A percentile compares a stretch with the other conserved stretches of the same genome.
Evolutionary conservation across 73 alveolate genomes (phyloP).

Genomic region (Paramecium primaurelia): DNA sequence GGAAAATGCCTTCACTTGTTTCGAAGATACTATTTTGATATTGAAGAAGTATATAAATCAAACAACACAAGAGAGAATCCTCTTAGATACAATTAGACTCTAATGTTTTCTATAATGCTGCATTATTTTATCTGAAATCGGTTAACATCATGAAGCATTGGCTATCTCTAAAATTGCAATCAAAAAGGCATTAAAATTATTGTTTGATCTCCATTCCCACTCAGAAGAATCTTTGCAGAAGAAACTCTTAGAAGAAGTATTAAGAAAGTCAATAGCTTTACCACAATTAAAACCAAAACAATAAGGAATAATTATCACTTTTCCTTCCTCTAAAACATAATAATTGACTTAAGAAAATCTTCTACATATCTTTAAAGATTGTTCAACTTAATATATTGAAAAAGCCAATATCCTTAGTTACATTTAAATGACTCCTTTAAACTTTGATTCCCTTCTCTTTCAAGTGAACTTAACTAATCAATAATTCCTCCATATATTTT

Average conservation of each 20-base stretch:
- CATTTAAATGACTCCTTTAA: neutral
- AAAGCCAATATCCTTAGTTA: neutral
- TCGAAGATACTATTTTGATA: constrained; percentile 15
- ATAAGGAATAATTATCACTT: neutral
- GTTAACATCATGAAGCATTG: constrained; percentile 30
- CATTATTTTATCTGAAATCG: constrained; percentile 41
- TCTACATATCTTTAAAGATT: neutral
- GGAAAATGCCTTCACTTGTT: constrained; percentile 41
- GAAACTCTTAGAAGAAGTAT: neutral
- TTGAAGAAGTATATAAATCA: neutral
- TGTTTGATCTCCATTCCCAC: neutral
- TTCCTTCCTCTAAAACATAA: neutral
- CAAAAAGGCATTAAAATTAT: neutral
- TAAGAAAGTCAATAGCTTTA: neutral
- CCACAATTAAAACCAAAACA: neutral
- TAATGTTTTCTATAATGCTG: constrained; percentile 18
- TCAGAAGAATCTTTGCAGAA: neutral
- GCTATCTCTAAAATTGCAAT: neutral
- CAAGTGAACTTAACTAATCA: neutral
- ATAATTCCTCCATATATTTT: neutral
- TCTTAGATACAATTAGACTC: neutral
- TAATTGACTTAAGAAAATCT: neutral
- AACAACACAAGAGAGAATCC: neutral
- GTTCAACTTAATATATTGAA: neutral
- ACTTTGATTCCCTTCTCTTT: neutral